Base-by-base conservation (phyloP, 2,329 filamentous ascomycete species). In the Talaromyces verruculosus region DNA sequence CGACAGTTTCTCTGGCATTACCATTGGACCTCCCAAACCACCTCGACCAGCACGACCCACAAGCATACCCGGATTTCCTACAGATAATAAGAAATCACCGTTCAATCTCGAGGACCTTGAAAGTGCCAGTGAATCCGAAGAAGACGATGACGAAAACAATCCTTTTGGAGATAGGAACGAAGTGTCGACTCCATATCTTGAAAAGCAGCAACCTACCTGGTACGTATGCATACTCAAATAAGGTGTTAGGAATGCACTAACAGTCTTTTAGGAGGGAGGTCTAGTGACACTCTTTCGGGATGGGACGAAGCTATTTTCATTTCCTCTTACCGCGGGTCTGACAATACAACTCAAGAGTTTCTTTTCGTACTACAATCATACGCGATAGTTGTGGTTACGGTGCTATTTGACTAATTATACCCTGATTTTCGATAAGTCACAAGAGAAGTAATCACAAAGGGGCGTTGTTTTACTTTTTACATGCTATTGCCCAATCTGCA, bases 91-190 rank as follows among this genome's bases (percentile, higher is more conserved):
- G 1, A 68, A 70, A 17, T 68, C 66, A 25, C 71, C 69, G 22
- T 82, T 85, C n/a, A 84, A 84, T 17, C 86, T 88, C 13, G 84
- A 84, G 58, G 84, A 87, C 67, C 74, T 64, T 37, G 66, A 68
- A 37, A 68, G 59, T 49, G 63, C 66, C 11, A 65, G 63, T 33
- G 66, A 68, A 22, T 66, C 78, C 2, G 84, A 84, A 37, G 86
- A 86, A 2, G 88, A 91, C 7, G 88, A 91, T n/a, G 89, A 92
- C 51, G 90, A 93, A n/a, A 86, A 95, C 69, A 87, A 96, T 74
- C 93, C 93, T 0, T 97, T 97, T 76, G 91, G 91, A 3, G 92
- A 97, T 75, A 86, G 86, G 49, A 93, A 96, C 74, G 91, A 88
- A 15, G 78, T 80, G 43, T 69, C 69, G 25, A 77, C 77, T 1